Evolutionary conservation across 495 filamentous ascomycete genomes (phyloP).

Genomic region (Penicillium psychrofluorescens): DNA sequence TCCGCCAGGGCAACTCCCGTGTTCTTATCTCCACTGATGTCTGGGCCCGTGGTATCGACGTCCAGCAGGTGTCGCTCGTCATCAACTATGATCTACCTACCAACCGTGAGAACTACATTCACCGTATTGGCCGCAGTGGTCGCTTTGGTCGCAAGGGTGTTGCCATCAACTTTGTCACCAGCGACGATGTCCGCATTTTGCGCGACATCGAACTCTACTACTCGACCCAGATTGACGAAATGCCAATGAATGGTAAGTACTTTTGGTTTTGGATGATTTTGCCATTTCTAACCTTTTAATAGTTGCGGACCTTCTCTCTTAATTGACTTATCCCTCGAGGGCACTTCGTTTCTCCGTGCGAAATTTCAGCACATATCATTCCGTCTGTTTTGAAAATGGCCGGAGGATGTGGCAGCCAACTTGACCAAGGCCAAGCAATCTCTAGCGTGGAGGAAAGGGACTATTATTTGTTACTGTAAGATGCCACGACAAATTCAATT

Average conservation of each 20-base stretch:
- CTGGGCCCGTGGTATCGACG: conserved; percentile 96
- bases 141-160: conserved; percentile 98
- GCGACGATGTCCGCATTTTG: conserved; percentile 94
- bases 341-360: too few species aligned
- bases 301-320: conserved; percentile 43
- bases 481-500: too few species aligned
- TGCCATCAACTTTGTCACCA: conserved; percentile 98
- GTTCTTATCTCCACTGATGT: conserved; percentile 98
- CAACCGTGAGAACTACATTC: conserved; percentile 99
- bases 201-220: conserved; percentile 97
- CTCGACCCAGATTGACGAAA: conserved; percentile 98
- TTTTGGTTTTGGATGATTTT: neutral
- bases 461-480: conserved; percentile 20
- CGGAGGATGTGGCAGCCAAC: neutral
- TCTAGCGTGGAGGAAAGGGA: conserved; percentile 34
- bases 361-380: too few species aligned
- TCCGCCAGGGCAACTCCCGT: conserved; percentile 89
- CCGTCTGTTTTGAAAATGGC: too few species aligned
- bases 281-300: neutral
- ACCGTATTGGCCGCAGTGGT: conserved; percentile 92
- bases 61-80: conserved; percentile 97
- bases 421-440: conserved; percentile 5
- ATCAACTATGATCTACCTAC: conserved; percentile 99
- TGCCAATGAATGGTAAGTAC: conserved; percentile 84
- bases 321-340: conserved; percentile 6